Conservation (phyloP, 768 basidiomycete genomes). For the Leccinum incarnatum region DNA sequence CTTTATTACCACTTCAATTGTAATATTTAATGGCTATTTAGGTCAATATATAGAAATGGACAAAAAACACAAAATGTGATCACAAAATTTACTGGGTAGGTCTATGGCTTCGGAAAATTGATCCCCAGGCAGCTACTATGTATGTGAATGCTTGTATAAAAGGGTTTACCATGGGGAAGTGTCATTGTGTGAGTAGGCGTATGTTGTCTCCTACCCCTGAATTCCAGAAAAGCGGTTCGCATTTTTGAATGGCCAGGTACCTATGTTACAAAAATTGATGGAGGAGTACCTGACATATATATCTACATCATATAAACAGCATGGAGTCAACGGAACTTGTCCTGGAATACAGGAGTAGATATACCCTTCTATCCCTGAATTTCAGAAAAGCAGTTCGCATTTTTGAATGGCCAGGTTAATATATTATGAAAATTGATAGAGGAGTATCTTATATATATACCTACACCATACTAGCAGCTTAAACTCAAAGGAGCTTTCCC, state of each 20-base stretch:
- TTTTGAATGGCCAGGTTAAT: too few species aligned
- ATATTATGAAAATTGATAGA: too few species aligned
- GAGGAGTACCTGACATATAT: too few species aligned
- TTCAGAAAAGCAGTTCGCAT: background rate
- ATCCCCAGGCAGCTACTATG: background rate
- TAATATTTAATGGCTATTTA: background rate
- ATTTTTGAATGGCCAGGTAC: too few species aligned
- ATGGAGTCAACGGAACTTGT: too few species aligned
- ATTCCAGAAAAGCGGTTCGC: background rate
- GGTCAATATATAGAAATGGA: background rate
- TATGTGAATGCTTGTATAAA: background rate
- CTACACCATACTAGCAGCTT: too few species aligned
- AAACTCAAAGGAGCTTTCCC: too few species aligned
- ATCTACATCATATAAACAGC: too few species aligned
- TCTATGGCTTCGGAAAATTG: background rate
- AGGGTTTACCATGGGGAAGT: background rate
- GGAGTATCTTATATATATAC: too few species aligned
- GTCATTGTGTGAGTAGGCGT: background rate
- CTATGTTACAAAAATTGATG: too few species aligned
- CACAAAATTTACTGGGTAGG: background rate
- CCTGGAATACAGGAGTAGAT: too few species aligned
- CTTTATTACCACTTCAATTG: background rate
- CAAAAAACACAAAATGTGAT: background rate
- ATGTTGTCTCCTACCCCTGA: background rate
- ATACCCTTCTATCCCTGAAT: background rate